phyloP scores from a whole-genome alignment of 768 basidiomycete species.

The Tricholoma saponaceum region DNA sequence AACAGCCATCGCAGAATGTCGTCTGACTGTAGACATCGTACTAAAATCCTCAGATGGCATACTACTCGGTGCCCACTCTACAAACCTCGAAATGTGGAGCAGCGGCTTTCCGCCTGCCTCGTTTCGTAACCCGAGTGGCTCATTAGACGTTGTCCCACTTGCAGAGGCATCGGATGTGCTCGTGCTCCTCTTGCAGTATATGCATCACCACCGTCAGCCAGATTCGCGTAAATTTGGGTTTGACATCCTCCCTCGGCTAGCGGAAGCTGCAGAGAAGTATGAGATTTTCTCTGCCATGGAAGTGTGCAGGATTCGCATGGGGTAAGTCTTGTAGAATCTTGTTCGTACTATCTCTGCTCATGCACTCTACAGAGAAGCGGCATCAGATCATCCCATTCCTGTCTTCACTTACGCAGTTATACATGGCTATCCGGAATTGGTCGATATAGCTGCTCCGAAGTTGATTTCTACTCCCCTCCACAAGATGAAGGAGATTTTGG shows the following conservation, averaged over 20 bases:
- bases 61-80: slow-evolving; percentile 2
- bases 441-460: neutral
- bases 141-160: neutral
- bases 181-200: slow-evolving; percentile 15
- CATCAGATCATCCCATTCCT: neutral
- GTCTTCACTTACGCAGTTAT: slow-evolving; percentile 3
- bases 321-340: too few relatives aligned
- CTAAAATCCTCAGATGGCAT: slow-evolving; percentile 4
- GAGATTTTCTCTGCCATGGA: slow-evolving; percentile 17
- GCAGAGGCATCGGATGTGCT: slow-evolving; percentile 12
- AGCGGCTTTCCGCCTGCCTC: slow-evolving; percentile 1
- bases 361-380: neutral
- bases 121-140: neutral
- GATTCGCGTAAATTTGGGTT: slow-evolving; percentile 11
- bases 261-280: slow-evolving; percentile 24
- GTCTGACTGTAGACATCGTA: neutral
- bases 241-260: slow-evolving; percentile 6
- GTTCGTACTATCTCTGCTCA: neutral
- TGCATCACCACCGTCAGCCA: slow-evolving; percentile 19
- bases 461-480: neutral
- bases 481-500: neutral
- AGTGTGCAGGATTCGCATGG: slow-evolving; percentile 12
- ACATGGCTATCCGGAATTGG: slow-evolving; percentile 1
- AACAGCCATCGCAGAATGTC: neutral
- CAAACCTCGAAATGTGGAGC: slow-evolving; percentile 5